phyloP scores from a whole-genome alignment of 345 rosid genomes.

The Kandelia obovata region DNA sequence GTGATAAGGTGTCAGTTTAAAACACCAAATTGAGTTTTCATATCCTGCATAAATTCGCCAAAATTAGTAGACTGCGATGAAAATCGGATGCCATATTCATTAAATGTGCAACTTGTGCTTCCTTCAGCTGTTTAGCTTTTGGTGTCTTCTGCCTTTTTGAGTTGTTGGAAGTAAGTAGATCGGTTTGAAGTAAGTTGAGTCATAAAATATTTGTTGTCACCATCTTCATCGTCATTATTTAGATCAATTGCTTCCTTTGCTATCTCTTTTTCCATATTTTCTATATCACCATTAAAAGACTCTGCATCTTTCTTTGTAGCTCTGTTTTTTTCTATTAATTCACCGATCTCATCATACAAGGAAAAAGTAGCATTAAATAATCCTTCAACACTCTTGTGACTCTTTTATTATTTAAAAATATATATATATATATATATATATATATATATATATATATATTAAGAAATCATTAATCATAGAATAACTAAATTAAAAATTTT shows the following conservation, averaged over 20 bases:
- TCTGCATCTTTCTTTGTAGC: not conserved
- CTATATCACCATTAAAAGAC: not conserved
- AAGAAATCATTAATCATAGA: too few species aligned
- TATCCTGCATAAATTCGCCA: not conserved
- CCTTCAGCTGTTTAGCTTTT: not conserved
- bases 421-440: too few species aligned
- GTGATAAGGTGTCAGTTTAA: not conserved
- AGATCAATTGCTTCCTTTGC: not conserved
- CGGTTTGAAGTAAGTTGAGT: too few species aligned
- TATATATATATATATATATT: not conserved
- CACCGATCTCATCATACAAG: not conserved
- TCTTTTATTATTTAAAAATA: not conserved
- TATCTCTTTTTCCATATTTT: not conserved
- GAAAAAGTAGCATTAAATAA: not conserved
- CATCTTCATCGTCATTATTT: too few species aligned
- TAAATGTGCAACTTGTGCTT: not conserved
- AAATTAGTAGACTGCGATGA: not conserved
- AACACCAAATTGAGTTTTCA: not conserved
- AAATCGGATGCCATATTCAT: not conserved
- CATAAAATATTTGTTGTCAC: too few species aligned
- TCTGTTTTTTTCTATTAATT: not conserved
- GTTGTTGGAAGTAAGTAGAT: too few species aligned
- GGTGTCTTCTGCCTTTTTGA: not conserved
- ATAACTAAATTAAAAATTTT: too few species aligned
- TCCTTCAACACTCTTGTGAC: not conserved